phyloP scores from a whole-genome alignment of 805 yeast species.

The Yamadazyma scolyti region DNA sequence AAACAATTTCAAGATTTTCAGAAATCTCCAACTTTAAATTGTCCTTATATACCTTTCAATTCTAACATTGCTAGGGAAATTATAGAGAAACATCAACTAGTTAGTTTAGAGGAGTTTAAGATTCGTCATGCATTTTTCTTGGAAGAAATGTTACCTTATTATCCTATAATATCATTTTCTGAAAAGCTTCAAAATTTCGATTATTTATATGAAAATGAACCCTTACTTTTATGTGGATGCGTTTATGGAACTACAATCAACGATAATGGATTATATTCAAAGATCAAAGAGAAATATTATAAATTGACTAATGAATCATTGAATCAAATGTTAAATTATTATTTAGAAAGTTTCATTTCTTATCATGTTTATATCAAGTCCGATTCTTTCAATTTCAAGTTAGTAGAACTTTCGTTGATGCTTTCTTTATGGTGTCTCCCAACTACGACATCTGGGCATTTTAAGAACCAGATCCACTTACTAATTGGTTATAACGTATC shows the following conservation, averaged over 20 bases:
- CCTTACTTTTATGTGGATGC: conserved; percentile 40
- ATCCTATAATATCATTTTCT: conserved; percentile 48
- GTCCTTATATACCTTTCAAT: conserved; percentile 14
- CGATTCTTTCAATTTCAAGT: conserved; percentile 38
- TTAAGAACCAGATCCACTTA: conserved; percentile 48
- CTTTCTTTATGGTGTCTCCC: conserved; percentile 53
- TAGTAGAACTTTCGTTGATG: conserved; percentile 41
- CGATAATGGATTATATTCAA: conserved; percentile 20
- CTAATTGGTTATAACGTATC: conserved; percentile 43
- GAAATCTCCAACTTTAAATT: conserved; percentile 9
- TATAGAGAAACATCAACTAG: conserved; percentile 26
- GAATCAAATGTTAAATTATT: conserved; percentile 39
- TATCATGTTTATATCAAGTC: conserved; percentile 39
- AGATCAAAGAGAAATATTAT: conserved; percentile 9
- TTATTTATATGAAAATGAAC: conserved; percentile 37
- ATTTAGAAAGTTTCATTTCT: conserved; percentile 44
- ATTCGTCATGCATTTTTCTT: conserved; percentile 32
- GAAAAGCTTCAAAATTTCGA: conserved; percentile 30
- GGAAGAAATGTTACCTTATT: conserved; percentile 37
- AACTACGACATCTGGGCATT: conserved; percentile 49
- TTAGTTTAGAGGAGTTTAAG: conserved; percentile 31
- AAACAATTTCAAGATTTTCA: conserved; percentile 14
- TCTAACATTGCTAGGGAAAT: conserved; percentile 28
- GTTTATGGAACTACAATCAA: conserved; percentile 47
- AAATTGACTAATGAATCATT: conserved; percentile 25